phyloP scores from a whole-genome alignment of 1,284 basidiomycete species.

The Fistulinella cinereoalba region DNA sequence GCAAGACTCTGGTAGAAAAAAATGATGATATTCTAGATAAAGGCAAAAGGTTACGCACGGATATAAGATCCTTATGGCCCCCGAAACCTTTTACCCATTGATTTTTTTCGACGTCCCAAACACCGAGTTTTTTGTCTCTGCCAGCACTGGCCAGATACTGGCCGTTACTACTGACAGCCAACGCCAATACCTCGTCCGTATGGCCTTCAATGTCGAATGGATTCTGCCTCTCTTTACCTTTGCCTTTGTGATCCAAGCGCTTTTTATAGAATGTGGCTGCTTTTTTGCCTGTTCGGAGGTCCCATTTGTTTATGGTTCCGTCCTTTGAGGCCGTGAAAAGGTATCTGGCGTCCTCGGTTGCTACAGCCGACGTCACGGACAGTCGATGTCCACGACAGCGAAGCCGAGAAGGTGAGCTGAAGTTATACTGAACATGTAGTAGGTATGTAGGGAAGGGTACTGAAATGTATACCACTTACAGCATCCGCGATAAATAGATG shows the following conservation, averaged over 20 bases:
- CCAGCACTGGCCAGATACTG: conserved; percentile 86
- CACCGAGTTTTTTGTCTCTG: conserved; percentile 73
- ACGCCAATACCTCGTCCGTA: conserved; percentile 77
- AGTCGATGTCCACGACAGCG: conserved; percentile 72
- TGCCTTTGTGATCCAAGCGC: conserved; percentile 38
- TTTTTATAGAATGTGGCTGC: conserved; percentile 59
- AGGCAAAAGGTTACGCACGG: conserved; percentile 50
- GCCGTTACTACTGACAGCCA: conserved; percentile 86
- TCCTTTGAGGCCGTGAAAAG: conserved; percentile 87
- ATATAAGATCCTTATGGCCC: conserved; percentile 85
- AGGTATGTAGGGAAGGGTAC: conserved; percentile 21
- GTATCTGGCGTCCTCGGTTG: conserved; percentile 62
- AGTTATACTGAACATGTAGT: conserved; percentile 31
- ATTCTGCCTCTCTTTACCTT: conserved; percentile 48
- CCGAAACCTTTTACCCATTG: conserved; percentile 77
- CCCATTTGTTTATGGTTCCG: conserved; percentile 81
- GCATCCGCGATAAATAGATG: conserved; percentile 76
- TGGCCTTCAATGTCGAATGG: conserved; percentile 64
- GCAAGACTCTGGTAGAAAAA: conserved; percentile 53
- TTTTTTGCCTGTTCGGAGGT: conserved; percentile 62
- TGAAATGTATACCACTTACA: conserved; percentile 39
- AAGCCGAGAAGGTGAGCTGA: conserved; percentile 44
- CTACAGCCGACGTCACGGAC: conserved; percentile 74
- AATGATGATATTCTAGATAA: not conserved
- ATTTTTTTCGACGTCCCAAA: conserved; percentile 78